Conservation (phyloP, 2,329 filamentous ascomycete species). For the Xylaria sp. region DNA sequence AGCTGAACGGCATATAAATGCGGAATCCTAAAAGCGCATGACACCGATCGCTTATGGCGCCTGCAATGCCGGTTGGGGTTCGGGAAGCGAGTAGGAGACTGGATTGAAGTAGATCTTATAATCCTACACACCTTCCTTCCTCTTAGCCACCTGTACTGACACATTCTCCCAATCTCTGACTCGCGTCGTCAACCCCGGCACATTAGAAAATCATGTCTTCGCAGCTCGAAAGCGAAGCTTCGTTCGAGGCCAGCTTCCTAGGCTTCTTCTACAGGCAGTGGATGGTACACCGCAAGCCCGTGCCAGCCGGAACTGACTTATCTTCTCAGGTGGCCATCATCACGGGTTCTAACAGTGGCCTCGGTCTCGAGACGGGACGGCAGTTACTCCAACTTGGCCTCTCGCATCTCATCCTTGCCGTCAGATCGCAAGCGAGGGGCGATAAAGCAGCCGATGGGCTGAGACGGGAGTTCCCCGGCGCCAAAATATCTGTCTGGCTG, state of each 20-base stretch:
- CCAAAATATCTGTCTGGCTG: conserved; percentile 55
- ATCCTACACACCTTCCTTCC: background rate
- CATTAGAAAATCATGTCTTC: conserved; percentile 49
- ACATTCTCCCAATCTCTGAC: background rate
- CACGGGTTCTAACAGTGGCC: conserved; percentile 57
- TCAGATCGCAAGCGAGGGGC: conserved; percentile 53
- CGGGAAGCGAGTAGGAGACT: too few species aligned
- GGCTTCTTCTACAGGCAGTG: conserved; percentile 53
- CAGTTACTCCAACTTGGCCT: conserved; percentile 53
- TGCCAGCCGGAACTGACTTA: conserved; percentile 41
- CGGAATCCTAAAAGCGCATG: background rate
- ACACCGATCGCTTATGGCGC: too few species aligned
- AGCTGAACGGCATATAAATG: background rate
- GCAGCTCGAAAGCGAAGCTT: conserved; percentile 48
- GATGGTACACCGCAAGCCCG: conserved; percentile 34
- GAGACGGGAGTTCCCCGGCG: conserved; percentile 43
- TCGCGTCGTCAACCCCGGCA: background rate
- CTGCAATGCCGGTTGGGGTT: background rate
- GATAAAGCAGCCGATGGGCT: conserved; percentile 52
- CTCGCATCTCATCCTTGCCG: conserved; percentile 55
- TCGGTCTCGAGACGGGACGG: conserved; percentile 56
- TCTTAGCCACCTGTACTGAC: background rate
- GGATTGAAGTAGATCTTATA: background rate
- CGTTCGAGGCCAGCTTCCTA: conserved; percentile 51
- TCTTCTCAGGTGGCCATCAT: conserved; percentile 55